phyloP scores from a whole-genome alignment of 805 yeast species.

The Kodamaea laetipori region DNA sequence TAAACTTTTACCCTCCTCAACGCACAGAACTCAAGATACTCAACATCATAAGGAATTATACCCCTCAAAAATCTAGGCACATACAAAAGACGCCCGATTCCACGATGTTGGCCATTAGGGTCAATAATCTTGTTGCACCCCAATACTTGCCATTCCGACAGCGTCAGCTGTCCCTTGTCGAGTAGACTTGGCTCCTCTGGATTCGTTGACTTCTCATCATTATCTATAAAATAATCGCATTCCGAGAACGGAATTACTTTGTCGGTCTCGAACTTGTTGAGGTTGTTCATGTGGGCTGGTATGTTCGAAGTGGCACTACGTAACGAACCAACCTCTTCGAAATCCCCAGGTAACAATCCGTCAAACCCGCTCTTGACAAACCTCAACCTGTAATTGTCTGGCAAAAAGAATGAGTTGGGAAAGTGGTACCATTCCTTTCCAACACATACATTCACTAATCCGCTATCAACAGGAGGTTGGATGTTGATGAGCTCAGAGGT shows the following conservation, averaged over 20 bases:
- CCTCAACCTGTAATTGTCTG: conserved; percentile 59
- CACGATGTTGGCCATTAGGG: conserved; percentile 52
- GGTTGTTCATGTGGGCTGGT: conserved; percentile 74
- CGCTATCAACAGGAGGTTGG: conserved; percentile 6
- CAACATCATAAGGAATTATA: conserved; percentile 36
- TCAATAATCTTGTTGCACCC: conserved; percentile 54
- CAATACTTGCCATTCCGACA: conserved; percentile 49
- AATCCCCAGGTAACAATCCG: conserved; percentile 89
- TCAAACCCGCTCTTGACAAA: conserved; percentile 79
- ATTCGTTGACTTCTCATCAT: conserved; percentile 47
- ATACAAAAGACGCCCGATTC: conserved; percentile 56
- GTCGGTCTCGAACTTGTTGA: conserved; percentile 62
- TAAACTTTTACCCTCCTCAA: too few relatives aligned
- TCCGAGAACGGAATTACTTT: conserved; percentile 50
- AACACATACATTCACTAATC: conserved; percentile 62
- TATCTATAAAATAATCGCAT: conserved; percentile 77
- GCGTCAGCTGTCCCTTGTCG: conserved; percentile 17
- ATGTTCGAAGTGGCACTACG: conserved; percentile 41
- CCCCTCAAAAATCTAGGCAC: conserved; percentile 41
- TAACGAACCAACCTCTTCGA: conserved; percentile 45
- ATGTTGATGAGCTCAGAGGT: conserved; percentile 15
- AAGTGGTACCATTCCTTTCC: conserved; percentile 95
- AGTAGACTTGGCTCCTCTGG: conserved; percentile 39
- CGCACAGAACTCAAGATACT: conserved; percentile 55
- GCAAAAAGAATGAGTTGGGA: conserved; percentile 84